Percentiles rank a stretch among this genome's conserved stretches.
phyloP scores from a whole-genome alignment of 352 stramenopile genomes.

The Aphanomyces euteiches region DNA sequence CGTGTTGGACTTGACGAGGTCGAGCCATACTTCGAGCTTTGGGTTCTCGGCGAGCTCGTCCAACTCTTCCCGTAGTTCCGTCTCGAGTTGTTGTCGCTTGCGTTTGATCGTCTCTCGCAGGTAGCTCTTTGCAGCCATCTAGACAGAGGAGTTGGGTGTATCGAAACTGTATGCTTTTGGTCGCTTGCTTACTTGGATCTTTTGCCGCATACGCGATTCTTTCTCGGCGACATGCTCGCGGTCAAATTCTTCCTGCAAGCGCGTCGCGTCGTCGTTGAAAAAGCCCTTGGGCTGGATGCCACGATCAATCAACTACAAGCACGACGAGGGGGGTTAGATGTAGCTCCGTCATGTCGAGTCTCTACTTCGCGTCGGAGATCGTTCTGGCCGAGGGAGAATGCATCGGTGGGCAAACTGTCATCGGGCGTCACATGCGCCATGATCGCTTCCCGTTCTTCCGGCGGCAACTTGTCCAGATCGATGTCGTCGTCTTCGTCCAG shows the following conservation, averaged over 20 bases:
- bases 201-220: constrained; percentile 59
- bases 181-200: constrained; percentile 42
- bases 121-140: constrained; percentile 60
- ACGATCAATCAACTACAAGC: constrained; percentile 69
- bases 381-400: constrained; percentile 71
- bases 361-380: constrained; percentile 72
- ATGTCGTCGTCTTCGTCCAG: constrained; percentile 68
- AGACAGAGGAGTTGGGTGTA: not conserved
- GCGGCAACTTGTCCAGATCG: constrained; percentile 54
- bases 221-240: constrained; percentile 62
- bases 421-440: constrained; percentile 61
- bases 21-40: constrained; percentile 69
- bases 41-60: constrained; percentile 62
- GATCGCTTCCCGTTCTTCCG: constrained; percentile 63
- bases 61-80: constrained; percentile 68
- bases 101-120: constrained; percentile 69
- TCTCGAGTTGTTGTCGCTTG: constrained; percentile 58
- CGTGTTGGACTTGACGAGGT: constrained; percentile 51
- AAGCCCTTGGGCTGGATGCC: constrained; percentile 81
- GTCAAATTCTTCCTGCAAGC: constrained; percentile 79
- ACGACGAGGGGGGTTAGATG: not conserved
- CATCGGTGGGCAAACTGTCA: constrained; percentile 59
- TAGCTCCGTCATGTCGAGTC: not conserved
- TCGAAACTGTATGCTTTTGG: not conserved
- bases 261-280: constrained; percentile 76